Base-by-base conservation (phyloP, 2,329 filamentous ascomycete species). In the Aspergillus sp. region DNA sequence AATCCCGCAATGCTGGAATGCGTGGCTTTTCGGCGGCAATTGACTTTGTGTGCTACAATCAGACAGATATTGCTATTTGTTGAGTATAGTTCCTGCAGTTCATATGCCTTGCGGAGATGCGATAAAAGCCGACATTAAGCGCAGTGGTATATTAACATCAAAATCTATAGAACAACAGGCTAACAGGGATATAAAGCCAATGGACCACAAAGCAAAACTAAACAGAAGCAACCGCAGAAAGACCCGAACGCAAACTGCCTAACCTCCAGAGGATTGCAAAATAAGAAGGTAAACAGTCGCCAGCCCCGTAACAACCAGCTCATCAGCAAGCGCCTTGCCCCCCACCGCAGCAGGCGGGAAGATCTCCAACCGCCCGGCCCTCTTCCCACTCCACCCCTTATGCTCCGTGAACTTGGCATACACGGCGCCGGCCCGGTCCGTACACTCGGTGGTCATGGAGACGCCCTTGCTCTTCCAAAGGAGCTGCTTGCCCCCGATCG, bases 241-340 rank as follows among this genome's bases (percentile, higher is more conserved):
- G n/a, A n/a, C n/a, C n/a, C n/a, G n/a, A n/a, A n/a, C n/a, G n/a
- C n/a, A n/a, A n/a, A n/a, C 54, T 7, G 48, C 52, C 34, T 53
- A 41, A n/a, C n/a, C n/a, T n/a, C n/a, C n/a, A n/a, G n/a, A n/a
- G n/a, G n/a, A n/a, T n/a, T n/a, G 12, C 22, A 38, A 2, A 32
- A 24, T 51, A 2, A 50, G 17, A 24, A 50, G 17, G 18, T 59
- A 56, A 12, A 55, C 57, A 36, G 50, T 32, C 5, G 57, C 57
- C 17, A 56, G 12, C 34, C 57, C 53, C 2, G 57, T 59, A 3
- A 59, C 57, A 24, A 59, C 57, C 11, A 59, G 15, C 38, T 59
- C 57, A 47, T 59, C 57, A 17, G 13, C 48, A 3, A 56, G 15
- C 13, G 7, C 34, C 11, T 42, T 34, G 1, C 13, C 24, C 7